Evolutionary conservation across 2,329 filamentous ascomycete genomes (phyloP), one percentile per base, ranked within the genome.

Genomic region (Pseudomassariella vexata): DNA sequence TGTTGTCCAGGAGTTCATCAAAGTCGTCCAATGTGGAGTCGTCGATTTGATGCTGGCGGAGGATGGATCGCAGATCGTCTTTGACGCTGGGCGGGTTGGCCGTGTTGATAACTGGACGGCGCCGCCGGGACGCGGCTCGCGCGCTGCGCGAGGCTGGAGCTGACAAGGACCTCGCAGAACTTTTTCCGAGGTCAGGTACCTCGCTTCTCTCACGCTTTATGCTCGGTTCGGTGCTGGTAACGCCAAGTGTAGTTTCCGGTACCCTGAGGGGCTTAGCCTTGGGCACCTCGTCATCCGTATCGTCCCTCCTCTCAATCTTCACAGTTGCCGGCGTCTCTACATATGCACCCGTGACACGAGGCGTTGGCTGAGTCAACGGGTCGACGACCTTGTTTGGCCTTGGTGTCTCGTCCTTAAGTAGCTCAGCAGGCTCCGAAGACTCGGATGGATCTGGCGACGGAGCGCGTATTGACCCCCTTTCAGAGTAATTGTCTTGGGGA

Each of bases 21-120:
- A 77, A 57, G 38, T 77, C 70, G 28, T 78, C 73, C n/a, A 76
- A 50, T 0, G 73, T 77, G 1, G 70, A 74, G 44, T 78, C 74
- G 12, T 78, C 73, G 17, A 76, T 66, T 32, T 75, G 63, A 44
- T 76, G 65, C 26, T 55, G 57, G 11, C 62, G 62, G 39, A 73
- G 63, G 27, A 79, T 68, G 30, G 71, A 65, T 18, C 65, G 55
- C 18, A 78, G 53, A 41, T 79, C 74, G 35, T 76, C 72, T 34
- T 62, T 69, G 32, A 73, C 73, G 3, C 67, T 72, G 2, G 70
- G 65, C 3, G 63, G 70, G 36, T 62, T 68, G 32, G 67, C 67
- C 4, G 73, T 68, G 53, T 78, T 78, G 39, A 62, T 59, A 21
- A 75, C 48, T 9, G 67, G 63, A n/a, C 52, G 59, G 20, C 62